A percentile compares a stretch with the other conserved stretches of the same genome.
Conservation (phyloP, 2,329 filamentous ascomycete genomes). For the Bipolaris oryzae region DNA sequence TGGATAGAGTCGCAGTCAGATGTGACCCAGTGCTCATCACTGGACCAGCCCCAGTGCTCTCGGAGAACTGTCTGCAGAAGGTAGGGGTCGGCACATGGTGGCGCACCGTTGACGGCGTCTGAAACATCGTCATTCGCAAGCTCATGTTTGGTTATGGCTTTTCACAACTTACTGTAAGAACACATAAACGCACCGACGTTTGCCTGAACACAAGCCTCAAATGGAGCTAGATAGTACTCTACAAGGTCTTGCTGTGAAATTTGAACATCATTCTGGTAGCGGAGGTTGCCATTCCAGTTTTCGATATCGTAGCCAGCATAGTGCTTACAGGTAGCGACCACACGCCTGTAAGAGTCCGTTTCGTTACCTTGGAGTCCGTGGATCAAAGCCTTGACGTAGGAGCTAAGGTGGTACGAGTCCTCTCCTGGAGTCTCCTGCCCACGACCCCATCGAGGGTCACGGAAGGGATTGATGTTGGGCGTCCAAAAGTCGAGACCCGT, state of each 20-base stretch:
- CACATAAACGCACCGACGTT: constrained; percentile 61
- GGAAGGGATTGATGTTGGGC: constrained; percentile 71
- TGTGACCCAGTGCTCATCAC: constrained; percentile 66
- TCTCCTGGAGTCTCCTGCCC: constrained; percentile 62
- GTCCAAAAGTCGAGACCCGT: constrained; percentile 65
- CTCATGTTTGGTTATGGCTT: neutral
- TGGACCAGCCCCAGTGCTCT: constrained; percentile 68
- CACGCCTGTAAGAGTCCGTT: constrained; percentile 32
- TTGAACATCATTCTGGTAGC: constrained; percentile 61
- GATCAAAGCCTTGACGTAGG: constrained; percentile 61
- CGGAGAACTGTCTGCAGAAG: constrained; percentile 68
- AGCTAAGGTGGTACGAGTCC: constrained; percentile 59
- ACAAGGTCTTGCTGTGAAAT: constrained; percentile 67
- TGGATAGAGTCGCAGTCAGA: constrained; percentile 69
- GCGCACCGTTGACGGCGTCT: constrained; percentile 68
- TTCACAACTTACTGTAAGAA: constrained; percentile 51
- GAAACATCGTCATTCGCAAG: constrained; percentile 45
- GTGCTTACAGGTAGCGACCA: constrained; percentile 46
- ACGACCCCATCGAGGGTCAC: constrained; percentile 65
- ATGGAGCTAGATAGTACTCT: constrained; percentile 72
- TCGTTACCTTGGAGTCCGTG: constrained; percentile 60
- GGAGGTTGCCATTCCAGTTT: constrained; percentile 38
- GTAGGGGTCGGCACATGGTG: constrained; percentile 67
- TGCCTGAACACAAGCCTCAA: constrained; percentile 59
- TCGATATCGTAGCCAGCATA: constrained; percentile 47